Evolutionary conservation across 2,329 filamentous ascomycete genomes (phyloP), one percentile per base, ranked within the genome.

Genomic region (Dactylellina haptotyla): DNA sequence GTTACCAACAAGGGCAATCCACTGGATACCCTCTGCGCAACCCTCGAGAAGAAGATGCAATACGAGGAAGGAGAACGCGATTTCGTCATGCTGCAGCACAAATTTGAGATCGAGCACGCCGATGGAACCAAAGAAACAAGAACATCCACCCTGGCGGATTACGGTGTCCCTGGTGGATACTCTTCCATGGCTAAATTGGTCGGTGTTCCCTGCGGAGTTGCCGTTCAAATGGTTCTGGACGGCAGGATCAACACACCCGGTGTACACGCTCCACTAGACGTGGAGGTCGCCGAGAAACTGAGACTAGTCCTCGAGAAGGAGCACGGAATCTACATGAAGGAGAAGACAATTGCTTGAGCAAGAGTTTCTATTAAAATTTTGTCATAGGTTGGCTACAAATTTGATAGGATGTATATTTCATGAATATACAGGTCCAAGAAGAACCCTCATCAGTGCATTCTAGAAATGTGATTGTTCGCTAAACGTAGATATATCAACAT

Each of bases 21-120:
- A 2, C 86, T 97, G 23, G 93, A 97, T 81, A 94, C 91, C n/a
- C 87, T 97, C 39, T 97, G 93, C 83, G 92, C 91, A 30, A 90
- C 88, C 2, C 87, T 97, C 28, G 92, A 96, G 85, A 83, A 91
- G 85, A 96, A 96, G 88, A 96, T 96, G 91, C 87, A 91, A 82
- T 97, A 89, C 81, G 90, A 87, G 79, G 84, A 90, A 78, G 89
- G 86, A 74, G 92, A 97, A 87, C 89, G 93, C 71, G 93, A 96
- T 81, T 75, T 83, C 75, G 81, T 82, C 64, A 85, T 87, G 83
- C 85, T 92, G 30, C 90, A 92, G 83, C 90, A 92, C 84, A 89
- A 88, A 83, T 96, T 96, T 81, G 88, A 89, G 80, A 91, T 96
- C 77, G 90, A 95, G 85, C 84, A 90, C 82, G 88, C 89, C 82